Base-by-base conservation (phyloP, 192 early-diverging fungal species). In the Dissophora globulifera region DNA sequence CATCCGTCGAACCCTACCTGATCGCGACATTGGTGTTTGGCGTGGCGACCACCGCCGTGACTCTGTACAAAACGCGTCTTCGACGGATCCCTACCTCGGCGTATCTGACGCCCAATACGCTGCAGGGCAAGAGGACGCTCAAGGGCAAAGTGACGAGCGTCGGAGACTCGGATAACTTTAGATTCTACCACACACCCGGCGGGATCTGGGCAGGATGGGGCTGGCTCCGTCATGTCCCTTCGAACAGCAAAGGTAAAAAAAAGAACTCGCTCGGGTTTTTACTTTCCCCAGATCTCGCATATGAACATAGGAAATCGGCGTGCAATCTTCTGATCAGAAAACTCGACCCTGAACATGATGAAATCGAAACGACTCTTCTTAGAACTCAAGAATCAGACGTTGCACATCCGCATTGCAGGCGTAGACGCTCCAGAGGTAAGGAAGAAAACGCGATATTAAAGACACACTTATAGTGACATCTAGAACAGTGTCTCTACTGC, bases 351-450 rank as follows among this genome's bases (percentile, higher is more conserved):
- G 11, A 30, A 15, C 32, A 23, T 26, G 31, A 38, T 31, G 19
- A 11, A 33, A 35, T 58, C 2, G 32, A 15, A 31, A 12, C 19
- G 25, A 43, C 31, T 5, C 13, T 38, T 45, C 29, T 0, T 62
- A 85, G 82, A 81, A 13, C 67, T 86, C 8, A 84, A 82, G 69
- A 79, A 87, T 22, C 79, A 87, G 56, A 89, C 90, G 26, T 81
- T 91, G 10, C 80, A 85, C 51, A 79, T 91, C 22, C 83, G 90
- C 16, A 55, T 91, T 31, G 88, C 90, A 40, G 90, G 90, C 12
- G 84, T 91, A 0, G 90, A 91, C 74, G 90, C 90, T 1, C 90
- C 90, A 1, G 90, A 91, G 79, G 85, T 83, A 78, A 57, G 43
- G 17, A 17, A n/a, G 43, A 9, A n/a, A n/a, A 6, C n/a, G 38